A percentile compares a stretch with the other conserved stretches of the same genome.
These are phyloP conservation scores for Apiospora phragmitis DNA, from an alignment of 2,329 filamentous ascomycete genomes.

Conservation along the genomic window DNA sequence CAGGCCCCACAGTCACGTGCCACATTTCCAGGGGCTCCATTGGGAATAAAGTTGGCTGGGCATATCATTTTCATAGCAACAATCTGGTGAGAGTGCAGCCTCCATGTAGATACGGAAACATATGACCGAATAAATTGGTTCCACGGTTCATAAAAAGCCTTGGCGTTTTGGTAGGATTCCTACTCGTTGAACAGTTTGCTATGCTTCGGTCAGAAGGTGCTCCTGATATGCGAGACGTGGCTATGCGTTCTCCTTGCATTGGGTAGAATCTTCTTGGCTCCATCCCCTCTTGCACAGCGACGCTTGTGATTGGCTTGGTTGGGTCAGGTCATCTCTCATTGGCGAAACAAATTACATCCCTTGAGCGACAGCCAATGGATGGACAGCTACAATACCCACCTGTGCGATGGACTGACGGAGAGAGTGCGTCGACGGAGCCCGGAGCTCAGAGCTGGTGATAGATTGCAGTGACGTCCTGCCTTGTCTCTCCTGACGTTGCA, in stretches of 20 bases:
- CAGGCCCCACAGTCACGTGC: too few species aligned
- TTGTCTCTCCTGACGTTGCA: background rate
- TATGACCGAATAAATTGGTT: background rate
- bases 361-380: background rate
- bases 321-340: background rate
- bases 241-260: background rate
- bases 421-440: background rate
- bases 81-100: background rate
- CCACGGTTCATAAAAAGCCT: background rate
- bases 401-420: background rate
- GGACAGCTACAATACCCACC: background rate
- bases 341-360: background rate
- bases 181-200: background rate
- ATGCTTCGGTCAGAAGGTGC: background rate
- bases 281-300: background rate
- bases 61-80: background rate
- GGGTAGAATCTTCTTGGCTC: background rate
- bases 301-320: background rate
- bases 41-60: background rate
- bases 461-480: background rate
- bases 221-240: background rate
- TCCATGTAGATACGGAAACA: background rate
- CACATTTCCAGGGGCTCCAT: background rate
- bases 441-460: background rate
- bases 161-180: background rate